phyloP scores from a whole-genome alignment of 2,329 filamentous ascomycete species.

The Xylaria sp. region DNA sequence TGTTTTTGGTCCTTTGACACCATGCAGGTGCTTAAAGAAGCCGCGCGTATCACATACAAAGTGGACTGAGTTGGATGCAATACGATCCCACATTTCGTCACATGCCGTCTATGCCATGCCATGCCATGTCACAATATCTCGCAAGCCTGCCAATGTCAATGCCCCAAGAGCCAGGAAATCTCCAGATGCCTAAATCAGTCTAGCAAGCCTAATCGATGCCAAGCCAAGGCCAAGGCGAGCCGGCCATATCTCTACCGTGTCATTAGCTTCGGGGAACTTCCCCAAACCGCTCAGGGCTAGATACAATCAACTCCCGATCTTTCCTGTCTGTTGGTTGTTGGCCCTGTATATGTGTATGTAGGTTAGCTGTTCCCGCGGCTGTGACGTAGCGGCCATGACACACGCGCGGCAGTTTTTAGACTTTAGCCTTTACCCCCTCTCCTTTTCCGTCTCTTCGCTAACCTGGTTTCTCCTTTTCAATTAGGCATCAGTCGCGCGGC shows the following conservation, averaged over 20 bases:
- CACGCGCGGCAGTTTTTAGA: constrained; percentile 17
- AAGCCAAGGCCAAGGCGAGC: background rate
- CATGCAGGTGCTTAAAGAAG: background rate
- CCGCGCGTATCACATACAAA: background rate
- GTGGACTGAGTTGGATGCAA: background rate
- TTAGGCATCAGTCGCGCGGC: constrained; percentile 5
- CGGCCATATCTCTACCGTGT: too few species aligned
- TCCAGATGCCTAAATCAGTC: too few species aligned
- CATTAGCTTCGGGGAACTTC: too few species aligned
- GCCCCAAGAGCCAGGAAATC: too few species aligned
- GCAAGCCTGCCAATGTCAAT: too few species aligned
- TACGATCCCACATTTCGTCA: background rate
- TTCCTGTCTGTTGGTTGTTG: constrained; percentile 8
- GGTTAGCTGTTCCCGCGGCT: background rate
- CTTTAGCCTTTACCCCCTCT: background rate
- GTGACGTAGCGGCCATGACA: background rate
- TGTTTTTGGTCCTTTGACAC: background rate
- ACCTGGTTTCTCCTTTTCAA: background rate
- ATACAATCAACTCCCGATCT: background rate
- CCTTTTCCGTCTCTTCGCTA: background rate
- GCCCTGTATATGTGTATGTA: too few species aligned
- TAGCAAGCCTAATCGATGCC: too few species aligned
- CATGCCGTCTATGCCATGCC: background rate
- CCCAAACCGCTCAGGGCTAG: background rate
- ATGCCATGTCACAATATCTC: too few species aligned